phyloP scores from a whole-genome alignment of 768 basidiomycete genomes.

The Clathrus columnatus region DNA sequence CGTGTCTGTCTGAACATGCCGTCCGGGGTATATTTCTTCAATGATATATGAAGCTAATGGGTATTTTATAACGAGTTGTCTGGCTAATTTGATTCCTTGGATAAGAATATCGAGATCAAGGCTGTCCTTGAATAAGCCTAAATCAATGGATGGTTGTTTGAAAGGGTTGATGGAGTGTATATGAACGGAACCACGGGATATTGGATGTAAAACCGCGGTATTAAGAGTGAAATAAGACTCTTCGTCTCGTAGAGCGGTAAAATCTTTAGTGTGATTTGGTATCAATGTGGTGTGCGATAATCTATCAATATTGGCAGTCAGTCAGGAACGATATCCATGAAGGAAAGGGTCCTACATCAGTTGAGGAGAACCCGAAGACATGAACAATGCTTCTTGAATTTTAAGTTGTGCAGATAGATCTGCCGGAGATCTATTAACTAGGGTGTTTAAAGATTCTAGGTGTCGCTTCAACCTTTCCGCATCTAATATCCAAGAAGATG shows the following conservation, averaged over 20 bases:
- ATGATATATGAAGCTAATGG: not conserved
- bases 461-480: too few species aligned
- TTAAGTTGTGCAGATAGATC: not conserved
- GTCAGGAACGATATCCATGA: too few species aligned
- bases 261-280: too few species aligned
- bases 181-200: slow-evolving; percentile 39
- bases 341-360: not conserved
- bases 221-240: slow-evolving; percentile 29
- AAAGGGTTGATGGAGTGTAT: slow-evolving; percentile 36
- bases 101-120: slow-evolving; percentile 19
- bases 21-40: not conserved
- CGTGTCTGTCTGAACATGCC: not conserved
- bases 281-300: too few species aligned
- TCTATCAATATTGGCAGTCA: too few species aligned
- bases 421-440: too few species aligned
- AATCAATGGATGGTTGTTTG: slow-evolving; percentile 36
- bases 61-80: not conserved
- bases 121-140: slow-evolving; percentile 27
- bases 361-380: not conserved
- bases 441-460: too few species aligned
- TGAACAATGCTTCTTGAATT: not conserved
- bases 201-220: slow-evolving; percentile 32
- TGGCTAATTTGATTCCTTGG: slow-evolving; percentile 8
- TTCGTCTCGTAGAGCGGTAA: slow-evolving; percentile 18
- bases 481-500: not conserved